Evolutionary conservation across 1,284 basidiomycete species (phyloP).

Genomic region (Tilletia setariae): DNA sequence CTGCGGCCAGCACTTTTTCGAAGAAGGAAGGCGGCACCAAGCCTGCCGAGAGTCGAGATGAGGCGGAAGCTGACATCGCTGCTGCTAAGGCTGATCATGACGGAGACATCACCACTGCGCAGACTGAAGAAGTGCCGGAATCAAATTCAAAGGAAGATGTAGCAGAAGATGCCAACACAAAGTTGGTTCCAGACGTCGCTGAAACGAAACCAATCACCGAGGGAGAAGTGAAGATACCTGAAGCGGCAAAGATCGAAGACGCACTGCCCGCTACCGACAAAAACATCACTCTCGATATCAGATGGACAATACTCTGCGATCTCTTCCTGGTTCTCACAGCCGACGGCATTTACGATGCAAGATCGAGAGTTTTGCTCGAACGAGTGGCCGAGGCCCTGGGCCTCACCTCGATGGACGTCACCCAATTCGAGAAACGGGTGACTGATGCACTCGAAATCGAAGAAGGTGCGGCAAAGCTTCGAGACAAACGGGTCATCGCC

Average conservation of each 20-base stretch:
- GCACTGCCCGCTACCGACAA: conserved; percentile 28
- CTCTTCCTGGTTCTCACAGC: conserved; percentile 53
- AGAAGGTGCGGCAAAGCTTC: conserved; percentile 46
- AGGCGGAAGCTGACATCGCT: no score
- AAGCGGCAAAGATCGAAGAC: conserved; percentile 26
- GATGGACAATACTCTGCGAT: conserved; percentile 54
- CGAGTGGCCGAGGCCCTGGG: conserved; percentile 44
- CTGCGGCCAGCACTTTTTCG: neutral
- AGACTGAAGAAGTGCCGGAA: no score
- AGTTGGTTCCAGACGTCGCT: neutral
- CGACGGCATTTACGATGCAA: conserved; percentile 52
- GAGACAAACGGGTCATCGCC: conserved; percentile 36
- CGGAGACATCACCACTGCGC: no score
- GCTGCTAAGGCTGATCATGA: no score
- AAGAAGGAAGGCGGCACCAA: no score
- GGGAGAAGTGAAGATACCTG: neutral
- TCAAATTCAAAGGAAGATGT: no score
- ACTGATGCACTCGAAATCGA: conserved; percentile 53
- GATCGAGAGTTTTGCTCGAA: conserved; percentile 51
- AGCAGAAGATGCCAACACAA: neutral
- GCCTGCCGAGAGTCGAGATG: no score
- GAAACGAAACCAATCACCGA: neutral
- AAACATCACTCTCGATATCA: conserved; percentile 52
- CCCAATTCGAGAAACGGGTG: conserved; percentile 53
- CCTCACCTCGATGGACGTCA: conserved; percentile 53